These are phyloP conservation scores for Biscutella laevigata DNA, from an alignment of 441 rosid species.

Conservation along the genomic window DNA sequence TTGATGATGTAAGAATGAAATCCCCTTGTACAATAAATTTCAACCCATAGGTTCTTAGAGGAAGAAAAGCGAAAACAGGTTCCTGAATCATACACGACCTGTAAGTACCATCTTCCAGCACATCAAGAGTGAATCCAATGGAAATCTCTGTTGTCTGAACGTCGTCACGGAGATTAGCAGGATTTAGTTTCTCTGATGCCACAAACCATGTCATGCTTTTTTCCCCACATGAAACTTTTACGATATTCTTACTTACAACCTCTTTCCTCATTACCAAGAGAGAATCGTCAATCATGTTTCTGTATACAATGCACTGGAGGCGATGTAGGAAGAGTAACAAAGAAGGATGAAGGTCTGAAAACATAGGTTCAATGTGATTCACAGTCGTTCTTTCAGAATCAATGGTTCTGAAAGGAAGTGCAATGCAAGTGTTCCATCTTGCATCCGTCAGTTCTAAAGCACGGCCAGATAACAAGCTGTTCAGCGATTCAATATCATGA, in stretches of 20 bases:
- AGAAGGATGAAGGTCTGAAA: conserved; percentile 95
- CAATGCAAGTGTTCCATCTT: conserved; percentile 83
- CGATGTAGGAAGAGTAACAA: conserved; percentile 93
- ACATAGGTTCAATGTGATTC: conserved; percentile 51
- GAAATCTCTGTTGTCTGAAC: conserved; percentile 76
- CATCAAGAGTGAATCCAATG: conserved; percentile 75
- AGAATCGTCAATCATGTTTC: conserved; percentile 61
- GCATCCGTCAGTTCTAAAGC: conserved; percentile 29
- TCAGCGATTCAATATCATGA: conserved; percentile 48
- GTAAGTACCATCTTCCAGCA: conserved; percentile 52
- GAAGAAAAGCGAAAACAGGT: conserved; percentile 96
- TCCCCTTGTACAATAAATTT: conserved; percentile 96
- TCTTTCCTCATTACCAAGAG: conserved; percentile 74
- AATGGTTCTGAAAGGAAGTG: conserved; percentile 81
- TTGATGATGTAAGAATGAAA: conserved; percentile 91
- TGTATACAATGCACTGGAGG: conserved; percentile 70
- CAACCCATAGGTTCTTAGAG: conserved; percentile 93
- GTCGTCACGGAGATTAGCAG: conserved; percentile 48
- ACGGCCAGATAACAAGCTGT: conserved; percentile 35
- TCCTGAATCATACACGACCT: conserved; percentile 61
- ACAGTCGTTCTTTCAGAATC: conserved; percentile 50
- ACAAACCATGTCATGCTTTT: conserved; percentile 86
- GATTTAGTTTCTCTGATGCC: conserved; percentile 64
- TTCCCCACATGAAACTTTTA: conserved; percentile 73
- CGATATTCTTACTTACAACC: conserved; percentile 61